Base-by-base conservation (phyloP, 441 rosid species). In the Mallotus repandus region DNA sequence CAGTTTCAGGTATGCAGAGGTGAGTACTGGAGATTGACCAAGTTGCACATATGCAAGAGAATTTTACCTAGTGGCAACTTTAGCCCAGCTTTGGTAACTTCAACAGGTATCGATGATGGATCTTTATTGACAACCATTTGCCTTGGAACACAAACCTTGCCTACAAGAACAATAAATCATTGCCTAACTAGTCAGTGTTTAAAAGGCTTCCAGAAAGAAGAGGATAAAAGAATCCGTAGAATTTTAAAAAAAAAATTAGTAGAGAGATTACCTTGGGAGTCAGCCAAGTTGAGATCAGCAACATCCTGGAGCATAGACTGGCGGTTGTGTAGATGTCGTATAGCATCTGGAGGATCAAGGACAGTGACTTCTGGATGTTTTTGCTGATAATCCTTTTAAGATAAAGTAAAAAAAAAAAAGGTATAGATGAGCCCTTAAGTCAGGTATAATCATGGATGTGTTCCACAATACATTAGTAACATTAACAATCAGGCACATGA, bases 271-370 rank as follows among this genome's bases (percentile, higher is more conserved):
- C 98, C 97, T 62, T 82, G 63, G 79, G 68, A 76, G 58, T 83
- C 92, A 45, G 89, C 83, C 82, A 94, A 81, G 61, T 88, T 79
- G 69, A 94, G 80, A 74, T 89, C 87, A 66, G 88, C 89, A 76
- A 89, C 91, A 72, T 89, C 89, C 79, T 88, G 91, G 45, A 94
- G 97, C 98, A 94, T 94, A 11, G 91, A 90, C 70, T 94, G 97
- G 32, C 97, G 94, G 77, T 92, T 91, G 54, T 73, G 79, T 70
- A 94, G 75, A 77, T 83, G 93, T 57, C 81, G 70, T 75, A 92
- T 94, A 35, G 96, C 87, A 82, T 89, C 78, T 60, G 97, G 97
- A 74, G 96, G 94, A 83, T 94, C 98, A 67, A 94, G 81, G 67
- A 94, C 86, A 71, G 86, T 81, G 73, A 88, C 97, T 81, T 91